These are phyloP conservation scores for Ambrosia artemisiifolia DNA, from an alignment of 129 eudicot genomes.

Conservation along the genomic window DNA sequence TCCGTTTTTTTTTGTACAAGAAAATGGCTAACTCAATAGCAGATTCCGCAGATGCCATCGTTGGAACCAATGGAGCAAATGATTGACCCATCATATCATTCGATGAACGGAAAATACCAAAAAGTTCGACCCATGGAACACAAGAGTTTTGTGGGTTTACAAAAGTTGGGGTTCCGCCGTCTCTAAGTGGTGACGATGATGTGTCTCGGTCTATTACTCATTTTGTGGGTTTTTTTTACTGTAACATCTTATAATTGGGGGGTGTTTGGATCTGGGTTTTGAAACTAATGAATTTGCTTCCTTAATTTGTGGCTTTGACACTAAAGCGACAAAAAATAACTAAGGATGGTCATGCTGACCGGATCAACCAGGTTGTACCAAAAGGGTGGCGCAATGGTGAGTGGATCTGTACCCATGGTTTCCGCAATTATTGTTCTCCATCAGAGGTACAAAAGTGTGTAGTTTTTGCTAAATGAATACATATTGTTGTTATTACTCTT, in stretches of 20 bases:
- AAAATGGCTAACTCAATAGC: too few relatives aligned
- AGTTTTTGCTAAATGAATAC: neutral
- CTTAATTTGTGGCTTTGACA: too few relatives aligned
- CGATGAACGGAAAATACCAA: neutral
- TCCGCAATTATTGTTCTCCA: slow-evolving; percentile 90
- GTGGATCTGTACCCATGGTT: slow-evolving; percentile 89
- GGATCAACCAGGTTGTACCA: slow-evolving; percentile 47
- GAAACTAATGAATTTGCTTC: too few relatives aligned
- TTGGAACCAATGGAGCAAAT: neutral
- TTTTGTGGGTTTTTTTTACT: too few relatives aligned
- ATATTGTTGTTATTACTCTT: slow-evolving; percentile 10
- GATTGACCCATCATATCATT: neutral
- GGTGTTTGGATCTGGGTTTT: too few relatives aligned
- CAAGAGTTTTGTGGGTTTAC: too few relatives aligned
- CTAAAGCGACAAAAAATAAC: too few relatives aligned
- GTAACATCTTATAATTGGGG: too few relatives aligned
- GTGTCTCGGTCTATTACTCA: too few relatives aligned
- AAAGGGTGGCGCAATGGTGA: slow-evolving; percentile 95
- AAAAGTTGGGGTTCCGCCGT: too few relatives aligned
- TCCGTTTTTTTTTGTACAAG: too few relatives aligned
- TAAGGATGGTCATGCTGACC: slow-evolving; percentile 21
- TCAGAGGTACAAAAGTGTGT: slow-evolving; percentile 46
- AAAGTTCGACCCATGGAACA: neutral
- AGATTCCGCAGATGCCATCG: neutral
- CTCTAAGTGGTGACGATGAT: too few relatives aligned